Evolutionary conservation across 1,139 yeast species (phyloP).

Genomic region (Debaryomyces psychrophilus): DNA sequence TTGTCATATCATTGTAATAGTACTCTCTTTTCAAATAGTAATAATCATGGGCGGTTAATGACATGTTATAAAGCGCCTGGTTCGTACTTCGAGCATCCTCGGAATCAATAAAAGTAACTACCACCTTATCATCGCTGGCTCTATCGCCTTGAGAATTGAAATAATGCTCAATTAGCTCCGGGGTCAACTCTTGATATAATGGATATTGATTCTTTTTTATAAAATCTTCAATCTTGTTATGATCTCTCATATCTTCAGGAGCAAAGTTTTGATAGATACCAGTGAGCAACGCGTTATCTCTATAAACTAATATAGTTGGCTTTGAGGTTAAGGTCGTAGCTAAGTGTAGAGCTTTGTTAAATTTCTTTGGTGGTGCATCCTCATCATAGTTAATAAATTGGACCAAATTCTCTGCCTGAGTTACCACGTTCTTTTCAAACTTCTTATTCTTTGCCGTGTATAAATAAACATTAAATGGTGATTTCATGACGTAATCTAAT

Average conservation of each 20-base stretch:
- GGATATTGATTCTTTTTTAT: slow-evolving; percentile 53
- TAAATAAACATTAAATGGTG: slow-evolving; percentile 57
- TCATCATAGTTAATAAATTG: slow-evolving; percentile 46
- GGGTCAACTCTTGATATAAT: slow-evolving; percentile 52
- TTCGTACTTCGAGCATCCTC: slow-evolving; percentile 39
- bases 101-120: slow-evolving; percentile 56
- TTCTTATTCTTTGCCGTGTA: slow-evolving; percentile 53
- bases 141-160: slow-evolving; percentile 28
- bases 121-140: slow-evolving; percentile 43
- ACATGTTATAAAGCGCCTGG: slow-evolving; percentile 44
- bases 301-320: slow-evolving; percentile 64
- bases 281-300: slow-evolving; percentile 56
- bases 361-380: slow-evolving; percentile 27
- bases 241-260: slow-evolving; percentile 62
- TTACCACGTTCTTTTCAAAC: slow-evolving; percentile 40
- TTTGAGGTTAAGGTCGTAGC: slow-evolving; percentile 58
- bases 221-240: slow-evolving; percentile 50
- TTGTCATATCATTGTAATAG: slow-evolving; percentile 42
- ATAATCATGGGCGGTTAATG: slow-evolving; percentile 58
- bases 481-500: slow-evolving; percentile 57
- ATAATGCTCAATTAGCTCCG: slow-evolving; percentile 35
- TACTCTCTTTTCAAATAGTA: slow-evolving; percentile 47
- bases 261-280: slow-evolving; percentile 61
- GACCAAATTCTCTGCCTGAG: slow-evolving; percentile 48
- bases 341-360: slow-evolving; percentile 48